Percentiles rank a stretch among this genome's conserved stretches.
These are phyloP conservation scores for Malus sieversii DNA, from an alignment of 306 rosid genomes.

Conservation along the genomic window DNA sequence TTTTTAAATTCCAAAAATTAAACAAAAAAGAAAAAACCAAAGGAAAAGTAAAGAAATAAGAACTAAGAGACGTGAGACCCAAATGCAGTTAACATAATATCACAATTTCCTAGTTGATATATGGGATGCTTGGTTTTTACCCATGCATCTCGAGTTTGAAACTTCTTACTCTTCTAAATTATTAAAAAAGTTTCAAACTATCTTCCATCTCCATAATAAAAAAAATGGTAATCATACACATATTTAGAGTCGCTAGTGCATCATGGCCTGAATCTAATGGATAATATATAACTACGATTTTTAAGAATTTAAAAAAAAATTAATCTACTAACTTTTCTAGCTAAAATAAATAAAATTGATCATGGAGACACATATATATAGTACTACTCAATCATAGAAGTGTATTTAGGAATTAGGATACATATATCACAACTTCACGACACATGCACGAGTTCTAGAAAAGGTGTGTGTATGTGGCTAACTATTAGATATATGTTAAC, in stretches of 20 bases:
- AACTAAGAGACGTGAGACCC: neutral
- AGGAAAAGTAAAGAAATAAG: neutral
- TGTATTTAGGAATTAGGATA: no score
- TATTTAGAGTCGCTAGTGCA: constrained; percentile 27
- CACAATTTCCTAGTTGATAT: neutral
- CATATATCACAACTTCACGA: neutral
- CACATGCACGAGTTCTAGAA: constrained; percentile 4
- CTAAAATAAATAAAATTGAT: no score
- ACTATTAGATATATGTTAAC: no score
- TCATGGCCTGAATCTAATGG: constrained; percentile 25
- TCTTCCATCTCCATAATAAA: no score
- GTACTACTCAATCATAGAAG: no score
- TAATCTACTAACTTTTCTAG: neutral
- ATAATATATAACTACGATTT: no score
- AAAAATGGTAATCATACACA: constrained; percentile 15
- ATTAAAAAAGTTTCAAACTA: no score
- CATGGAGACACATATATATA: no score
- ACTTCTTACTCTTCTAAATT: no score
- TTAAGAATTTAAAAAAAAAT: no score
- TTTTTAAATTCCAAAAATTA: neutral
- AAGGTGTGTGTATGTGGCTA: constrained; percentile 2
- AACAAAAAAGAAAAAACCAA: neutral
- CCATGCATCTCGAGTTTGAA: no score
- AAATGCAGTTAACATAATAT: neutral
- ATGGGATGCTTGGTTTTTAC: no score